A percentile compares a stretch with the other conserved stretches of the same genome.
Evolutionary conservation across 2,329 filamentous ascomycete species (phyloP).

Genomic region (Diplodia seriata): DNA sequence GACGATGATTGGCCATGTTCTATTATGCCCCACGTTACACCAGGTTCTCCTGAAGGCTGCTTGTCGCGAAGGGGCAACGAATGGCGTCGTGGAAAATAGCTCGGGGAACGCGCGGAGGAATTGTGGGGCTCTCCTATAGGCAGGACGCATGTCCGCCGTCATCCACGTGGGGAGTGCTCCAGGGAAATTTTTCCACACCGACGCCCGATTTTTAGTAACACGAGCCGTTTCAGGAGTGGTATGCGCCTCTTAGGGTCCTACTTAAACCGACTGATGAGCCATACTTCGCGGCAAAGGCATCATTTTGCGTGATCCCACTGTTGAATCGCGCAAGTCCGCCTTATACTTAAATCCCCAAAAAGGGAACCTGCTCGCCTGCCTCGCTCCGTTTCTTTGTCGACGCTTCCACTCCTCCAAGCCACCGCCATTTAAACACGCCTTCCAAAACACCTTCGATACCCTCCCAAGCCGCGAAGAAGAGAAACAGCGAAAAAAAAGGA

Average conservation of each 20-base stretch:
- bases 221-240: not conserved
- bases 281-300: constrained; percentile 8
- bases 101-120: constrained; percentile 5
- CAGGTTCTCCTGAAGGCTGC: no score
- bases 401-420: not conserved
- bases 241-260: not conserved
- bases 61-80: constrained; percentile 7
- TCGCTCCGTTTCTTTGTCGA: not conserved
- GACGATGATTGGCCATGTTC: not conserved
- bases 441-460: not conserved
- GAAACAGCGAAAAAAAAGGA: not conserved
- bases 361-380: not conserved
- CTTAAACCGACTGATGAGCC: constrained; percentile 7
- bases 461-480: not conserved
- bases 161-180: constrained; percentile 1
- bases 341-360: not conserved
- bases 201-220: not conserved
- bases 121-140: constrained; percentile 11
- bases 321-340: constrained; percentile 11
- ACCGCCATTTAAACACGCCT: not conserved
- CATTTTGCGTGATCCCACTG: constrained; percentile 26
- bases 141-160: not conserved
- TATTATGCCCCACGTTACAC: not conserved
- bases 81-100: not conserved
- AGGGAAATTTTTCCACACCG: not conserved